phyloP scores from a whole-genome alignment of 345 rosid genomes.

The Boechera stricta region DNA sequence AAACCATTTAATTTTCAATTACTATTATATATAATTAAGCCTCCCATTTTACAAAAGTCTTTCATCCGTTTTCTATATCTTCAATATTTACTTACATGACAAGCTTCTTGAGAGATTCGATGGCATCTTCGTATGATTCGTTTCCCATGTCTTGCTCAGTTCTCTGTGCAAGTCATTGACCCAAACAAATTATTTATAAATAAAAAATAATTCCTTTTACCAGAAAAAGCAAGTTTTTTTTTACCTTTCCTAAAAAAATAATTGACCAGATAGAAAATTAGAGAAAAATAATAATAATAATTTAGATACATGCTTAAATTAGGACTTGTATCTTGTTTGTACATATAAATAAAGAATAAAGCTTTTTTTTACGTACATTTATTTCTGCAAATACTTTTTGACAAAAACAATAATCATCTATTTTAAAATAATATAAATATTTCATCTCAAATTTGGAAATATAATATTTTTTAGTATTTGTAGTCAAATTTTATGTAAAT shows the following conservation, averaged over 20 bases:
- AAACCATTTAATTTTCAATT: neutral
- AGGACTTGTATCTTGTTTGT: neutral
- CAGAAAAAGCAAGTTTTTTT: neutral
- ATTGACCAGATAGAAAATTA: neutral
- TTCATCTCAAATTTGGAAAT: neutral
- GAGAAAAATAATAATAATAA: neutral
- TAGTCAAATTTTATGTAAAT: neutral
- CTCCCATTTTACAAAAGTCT: slow-evolving; percentile 14
- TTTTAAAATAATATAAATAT: too few relatives aligned
- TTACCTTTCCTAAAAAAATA: neutral
- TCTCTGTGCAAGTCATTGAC: slow-evolving; percentile 45
- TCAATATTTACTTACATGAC: slow-evolving; percentile 53
- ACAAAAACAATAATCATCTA: neutral
- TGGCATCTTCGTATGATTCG: slow-evolving; percentile 74
- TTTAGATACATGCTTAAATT: neutral
- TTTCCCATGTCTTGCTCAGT: slow-evolving; percentile 63
- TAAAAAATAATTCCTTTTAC: neutral
- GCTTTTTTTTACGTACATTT: neutral
- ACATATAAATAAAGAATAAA: neutral
- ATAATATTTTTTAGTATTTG: neutral
- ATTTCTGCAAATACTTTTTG: neutral
- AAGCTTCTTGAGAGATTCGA: slow-evolving; percentile 83
- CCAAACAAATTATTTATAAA: slow-evolving; percentile 22
- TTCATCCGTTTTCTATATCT: neutral
- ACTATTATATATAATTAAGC: neutral